Conservation (phyloP, 2,329 filamentous ascomycete species). For the Venturia pyrina region DNA sequence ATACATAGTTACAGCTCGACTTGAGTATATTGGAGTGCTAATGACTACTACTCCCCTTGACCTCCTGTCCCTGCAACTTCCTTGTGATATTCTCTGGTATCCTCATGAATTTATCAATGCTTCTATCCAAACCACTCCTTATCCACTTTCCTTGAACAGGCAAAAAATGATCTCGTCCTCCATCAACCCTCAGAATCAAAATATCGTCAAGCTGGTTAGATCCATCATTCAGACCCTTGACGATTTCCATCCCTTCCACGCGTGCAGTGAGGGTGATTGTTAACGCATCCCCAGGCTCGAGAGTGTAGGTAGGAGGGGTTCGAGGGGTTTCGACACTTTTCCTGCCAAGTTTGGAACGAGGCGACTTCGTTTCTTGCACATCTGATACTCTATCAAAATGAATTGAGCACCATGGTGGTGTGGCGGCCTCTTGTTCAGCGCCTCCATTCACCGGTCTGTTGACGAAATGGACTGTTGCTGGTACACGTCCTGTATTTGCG, state of each 20-base stretch:
- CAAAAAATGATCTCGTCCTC: conserved; percentile 86
- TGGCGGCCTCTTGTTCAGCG: conserved; percentile 30
- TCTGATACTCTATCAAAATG: conserved; percentile 48
- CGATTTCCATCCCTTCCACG: conserved; percentile 53
- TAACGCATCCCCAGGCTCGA: conserved; percentile 78
- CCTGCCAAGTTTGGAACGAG: conserved; percentile 3
- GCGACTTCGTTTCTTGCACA: background rate
- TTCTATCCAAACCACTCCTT: conserved; percentile 72
- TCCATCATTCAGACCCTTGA: conserved; percentile 62
- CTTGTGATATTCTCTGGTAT: conserved; percentile 51
- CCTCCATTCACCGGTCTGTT: conserved; percentile 51
- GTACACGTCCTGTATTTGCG: conserved; percentile 80
- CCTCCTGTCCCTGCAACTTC: conserved; percentile 8
- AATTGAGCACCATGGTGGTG: conserved; percentile 61
- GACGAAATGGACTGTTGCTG: conserved; percentile 71
- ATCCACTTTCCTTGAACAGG: conserved; percentile 70
- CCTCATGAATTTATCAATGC: conserved; percentile 77
- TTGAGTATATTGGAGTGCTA: background rate
- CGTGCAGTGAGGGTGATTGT: conserved; percentile 58
- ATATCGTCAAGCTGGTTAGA: conserved; percentile 66
- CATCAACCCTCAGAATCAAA: conserved; percentile 70
- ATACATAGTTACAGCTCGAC: background rate
- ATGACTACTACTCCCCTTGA: background rate
- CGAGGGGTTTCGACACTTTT: conserved; percentile 5
- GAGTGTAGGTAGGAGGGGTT: conserved; percentile 44